Evolutionary conservation across 495 filamentous ascomycete genomes (phyloP).

Genomic region (Tuber calosporum): DNA sequence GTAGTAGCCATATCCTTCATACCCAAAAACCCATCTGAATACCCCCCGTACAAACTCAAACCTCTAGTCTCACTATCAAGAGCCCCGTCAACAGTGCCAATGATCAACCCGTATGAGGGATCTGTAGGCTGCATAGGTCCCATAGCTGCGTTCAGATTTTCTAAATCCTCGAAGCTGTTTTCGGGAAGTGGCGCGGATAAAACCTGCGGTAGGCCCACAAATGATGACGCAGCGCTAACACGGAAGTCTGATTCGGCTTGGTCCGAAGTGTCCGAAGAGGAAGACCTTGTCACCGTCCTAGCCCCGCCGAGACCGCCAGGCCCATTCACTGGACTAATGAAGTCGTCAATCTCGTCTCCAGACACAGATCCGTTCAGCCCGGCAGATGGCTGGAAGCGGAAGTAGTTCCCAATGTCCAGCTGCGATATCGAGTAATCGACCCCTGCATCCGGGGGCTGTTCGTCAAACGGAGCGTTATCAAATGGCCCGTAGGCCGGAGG

Average conservation of each 20-base stretch:
- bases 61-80: slow-evolving; percentile 27
- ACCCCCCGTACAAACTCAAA: slow-evolving; percentile 32
- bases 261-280: slow-evolving; percentile 40
- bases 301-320: slow-evolving; percentile 34
- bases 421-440: slow-evolving; percentile 28
- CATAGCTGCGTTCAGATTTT: slow-evolving; percentile 24
- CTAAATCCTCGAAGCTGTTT: slow-evolving; percentile 29
- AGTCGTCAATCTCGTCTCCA: slow-evolving; percentile 40
- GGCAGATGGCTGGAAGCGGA: slow-evolving; percentile 30
- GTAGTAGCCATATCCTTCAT: slow-evolving; percentile 33
- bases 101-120: slow-evolving; percentile 20
- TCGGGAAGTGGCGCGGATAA: slow-evolving; percentile 12
- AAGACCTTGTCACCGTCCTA: slow-evolving; percentile 29
- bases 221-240: slow-evolving; percentile 39
- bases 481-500: slow-evolving; percentile 34
- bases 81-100: slow-evolving; percentile 34
- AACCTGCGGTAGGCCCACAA: slow-evolving; percentile 35
- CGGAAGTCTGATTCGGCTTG: slow-evolving; percentile 41
- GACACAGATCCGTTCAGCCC: slow-evolving; percentile 37
- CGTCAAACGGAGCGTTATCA: slow-evolving; percentile 34
- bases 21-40: slow-evolving; percentile 30
- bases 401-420: slow-evolving; percentile 31
- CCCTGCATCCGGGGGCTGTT: slow-evolving; percentile 26
- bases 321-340: slow-evolving; percentile 34
- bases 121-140: neutral